Base-by-base conservation (phyloP, 208 protist genomes). In the Acanthamoeba culbertsoni region DNA sequence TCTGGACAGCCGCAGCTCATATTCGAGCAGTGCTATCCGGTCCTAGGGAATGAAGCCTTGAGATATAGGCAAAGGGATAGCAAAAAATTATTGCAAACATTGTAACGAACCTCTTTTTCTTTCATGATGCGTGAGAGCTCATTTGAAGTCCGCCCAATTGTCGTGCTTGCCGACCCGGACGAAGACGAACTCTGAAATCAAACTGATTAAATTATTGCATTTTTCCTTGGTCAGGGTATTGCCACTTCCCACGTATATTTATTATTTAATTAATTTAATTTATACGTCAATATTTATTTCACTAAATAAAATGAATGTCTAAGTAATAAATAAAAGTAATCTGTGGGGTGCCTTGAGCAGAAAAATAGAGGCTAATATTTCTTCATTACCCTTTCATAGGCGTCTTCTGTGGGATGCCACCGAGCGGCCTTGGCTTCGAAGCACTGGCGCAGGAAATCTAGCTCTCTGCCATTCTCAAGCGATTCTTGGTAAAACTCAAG, bases 401-500 rank as follows among this genome's bases (percentile, higher is more conserved):
- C 18, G 8, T 71, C 28, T 0, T 63, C 55, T 14, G 12, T 63
- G 55, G 5, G 55, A 14, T 7, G 12, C 40, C 53, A 14, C 31
- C 35, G 31, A 8, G 33, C 31, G 20, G 46, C 75, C 45, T 10
- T 31, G 28, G 16, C 46, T 12, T 86, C 46, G 37, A 53, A 86
- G 46, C 4, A 4, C 8, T 86, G 45, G 26, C 68, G 33, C 35
- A 79, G 20, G 33, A 43, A 51, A 31, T 43, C 68, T n/a, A 48
- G 6, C 6, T 48, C 68, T 40, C 28, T n/a, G 26, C 62, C 62
- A 16, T 71, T 31, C 45, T 93, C 89, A 8, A 59, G n/a, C 37
- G 31, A 55, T 37, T 94, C 92, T 48, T 62, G 48, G 46, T 91
- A 88, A 42, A 94, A 57, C 28, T 94, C 77, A 45, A 90, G 79